Base-by-base conservation (phyloP, 257 asterid species). In the Fraxinus anomala region DNA sequence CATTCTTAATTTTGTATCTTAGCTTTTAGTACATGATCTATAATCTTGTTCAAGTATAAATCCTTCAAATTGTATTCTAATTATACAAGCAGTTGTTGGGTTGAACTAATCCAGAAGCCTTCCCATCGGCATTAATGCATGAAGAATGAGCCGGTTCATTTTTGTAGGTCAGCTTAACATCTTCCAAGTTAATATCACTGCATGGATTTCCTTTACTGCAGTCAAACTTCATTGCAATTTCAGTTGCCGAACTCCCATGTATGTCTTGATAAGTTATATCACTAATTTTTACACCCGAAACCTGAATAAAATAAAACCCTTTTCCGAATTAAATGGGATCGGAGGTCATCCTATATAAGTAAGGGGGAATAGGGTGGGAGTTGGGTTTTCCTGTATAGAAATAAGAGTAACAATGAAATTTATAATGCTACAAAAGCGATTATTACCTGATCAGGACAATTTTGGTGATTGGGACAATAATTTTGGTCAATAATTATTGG, bases 401-500 rank as follows among this genome's bases (percentile, higher is more conserved):
- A 54, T 5, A 40, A 11, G 16, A 10, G 14, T 11, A 40, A 40
- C 16, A 40, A 1, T 40, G 2, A 8, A 40, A 40, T 40, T 40
- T 8, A 10, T 40, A 10, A 40, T 40, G 47, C 3, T 10, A 40
- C 1, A 16, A 16, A 54, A 56, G 6, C 4, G 3, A 59, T 21
- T 21, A n/a, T 24, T 77, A 86, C 96, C 90, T 86, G 81, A 13
- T 51, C 2, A 6, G 95, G 89, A 40, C 92, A 90, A 26, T 74
- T 63, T 0, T 34, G 1, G 23, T 74, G 14, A 51, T 73, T 1
- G 10, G 95, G 95, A 63, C 95, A 90, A 73, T 90, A 90, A 34
- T 90, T 82, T 78, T 90, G 95, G 77, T 90, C 89, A 3, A 90
- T 84, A 31, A 88, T 84, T 23, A 90, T 85, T 2, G 92, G 94